phyloP scores from a whole-genome alignment of 352 stramenopile genomes.

The Thraustochytrium sp. region DNA sequence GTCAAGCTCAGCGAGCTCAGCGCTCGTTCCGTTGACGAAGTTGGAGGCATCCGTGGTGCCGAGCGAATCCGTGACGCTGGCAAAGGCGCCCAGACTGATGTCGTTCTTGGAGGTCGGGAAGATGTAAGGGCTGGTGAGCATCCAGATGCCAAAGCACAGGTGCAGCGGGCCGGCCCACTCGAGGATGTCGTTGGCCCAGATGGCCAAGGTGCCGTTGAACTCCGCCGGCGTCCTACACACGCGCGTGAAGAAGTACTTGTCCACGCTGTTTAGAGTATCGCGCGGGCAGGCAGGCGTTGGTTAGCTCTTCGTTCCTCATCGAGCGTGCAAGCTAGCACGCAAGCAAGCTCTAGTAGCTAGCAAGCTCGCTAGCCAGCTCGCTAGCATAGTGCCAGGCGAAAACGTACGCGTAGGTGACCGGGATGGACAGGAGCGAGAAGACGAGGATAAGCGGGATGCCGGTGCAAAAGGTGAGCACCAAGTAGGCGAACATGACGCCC shows the following conservation, averaged over 20 bases:
- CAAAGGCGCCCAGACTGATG: neutral
- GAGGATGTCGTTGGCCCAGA: neutral
- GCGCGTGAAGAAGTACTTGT: conserved; percentile 44
- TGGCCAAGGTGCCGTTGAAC: neutral
- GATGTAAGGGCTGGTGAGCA: conserved; percentile 38
- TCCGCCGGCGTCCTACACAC: conserved; percentile 23
- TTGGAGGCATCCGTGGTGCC: neutral
- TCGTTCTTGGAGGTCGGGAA: neutral
- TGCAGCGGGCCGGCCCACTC: conserved; percentile 21
- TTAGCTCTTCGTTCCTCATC: too few relatives aligned
- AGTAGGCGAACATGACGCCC: conserved; percentile 38
- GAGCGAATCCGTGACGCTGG: neutral
- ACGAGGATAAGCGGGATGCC: conserved; percentile 25
- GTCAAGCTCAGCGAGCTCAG: neutral
- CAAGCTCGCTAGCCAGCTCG: too few relatives aligned
- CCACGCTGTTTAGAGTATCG: too few relatives aligned
- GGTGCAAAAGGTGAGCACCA: conserved; percentile 15
- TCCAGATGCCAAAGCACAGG: conserved; percentile 43
- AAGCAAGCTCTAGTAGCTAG: too few relatives aligned
- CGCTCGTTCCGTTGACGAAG: neutral
- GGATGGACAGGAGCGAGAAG: neutral
- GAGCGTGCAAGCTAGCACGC: too few relatives aligned
- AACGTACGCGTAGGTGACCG: conserved; percentile 26
- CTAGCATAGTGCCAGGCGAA: too few relatives aligned
- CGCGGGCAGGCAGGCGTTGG: too few relatives aligned